Evolutionary conservation across 1,284 basidiomycete species (phyloP).

Genomic region (Psilocybe mexicana): DNA sequence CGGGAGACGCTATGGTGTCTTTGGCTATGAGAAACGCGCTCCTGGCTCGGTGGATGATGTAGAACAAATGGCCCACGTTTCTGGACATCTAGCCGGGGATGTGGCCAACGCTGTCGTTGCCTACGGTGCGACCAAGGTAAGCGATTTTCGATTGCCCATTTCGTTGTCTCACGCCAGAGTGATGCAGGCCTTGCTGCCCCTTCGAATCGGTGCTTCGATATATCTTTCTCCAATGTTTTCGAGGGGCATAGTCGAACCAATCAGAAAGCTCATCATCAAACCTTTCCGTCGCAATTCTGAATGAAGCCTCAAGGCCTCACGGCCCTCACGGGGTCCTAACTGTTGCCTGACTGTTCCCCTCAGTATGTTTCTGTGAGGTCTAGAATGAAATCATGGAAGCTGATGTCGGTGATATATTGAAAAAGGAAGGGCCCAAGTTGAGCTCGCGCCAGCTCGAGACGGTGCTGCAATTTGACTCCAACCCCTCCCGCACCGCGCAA

Average conservation of each 20-base stretch:
- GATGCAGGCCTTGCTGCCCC: slow-evolving; percentile 70
- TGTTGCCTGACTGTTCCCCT: no score
- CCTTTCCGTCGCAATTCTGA: slow-evolving; percentile 25
- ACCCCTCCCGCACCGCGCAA: no score
- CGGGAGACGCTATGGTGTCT: slow-evolving; percentile 77
- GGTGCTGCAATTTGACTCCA: no score
- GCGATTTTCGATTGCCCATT: slow-evolving; percentile 14
- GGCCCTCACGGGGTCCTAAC: no score
- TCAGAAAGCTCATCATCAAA: slow-evolving; percentile 32
- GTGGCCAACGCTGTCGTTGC: slow-evolving; percentile 80
- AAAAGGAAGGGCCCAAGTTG: no score
- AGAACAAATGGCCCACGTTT: slow-evolving; percentile 24
- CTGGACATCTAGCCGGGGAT: slow-evolving; percentile 57
- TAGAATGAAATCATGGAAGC: no score
- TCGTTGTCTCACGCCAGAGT: slow-evolving; percentile 10
- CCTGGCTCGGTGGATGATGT: slow-evolving; percentile 27
- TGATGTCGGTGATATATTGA: no score
- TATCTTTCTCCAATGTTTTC: slow-evolving; percentile 80
- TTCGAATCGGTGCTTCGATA: slow-evolving; percentile 74
- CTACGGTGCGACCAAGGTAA: slow-evolving; percentile 83
- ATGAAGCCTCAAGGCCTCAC: background rate
- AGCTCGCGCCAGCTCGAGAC: no score
- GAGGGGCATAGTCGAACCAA: slow-evolving; percentile 61
- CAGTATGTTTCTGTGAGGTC: no score
- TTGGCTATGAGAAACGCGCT: slow-evolving; percentile 71